Evolutionary conservation across 2,329 filamentous ascomycete species (phyloP).

Genomic region (Berkeleyomyces basicola): DNA sequence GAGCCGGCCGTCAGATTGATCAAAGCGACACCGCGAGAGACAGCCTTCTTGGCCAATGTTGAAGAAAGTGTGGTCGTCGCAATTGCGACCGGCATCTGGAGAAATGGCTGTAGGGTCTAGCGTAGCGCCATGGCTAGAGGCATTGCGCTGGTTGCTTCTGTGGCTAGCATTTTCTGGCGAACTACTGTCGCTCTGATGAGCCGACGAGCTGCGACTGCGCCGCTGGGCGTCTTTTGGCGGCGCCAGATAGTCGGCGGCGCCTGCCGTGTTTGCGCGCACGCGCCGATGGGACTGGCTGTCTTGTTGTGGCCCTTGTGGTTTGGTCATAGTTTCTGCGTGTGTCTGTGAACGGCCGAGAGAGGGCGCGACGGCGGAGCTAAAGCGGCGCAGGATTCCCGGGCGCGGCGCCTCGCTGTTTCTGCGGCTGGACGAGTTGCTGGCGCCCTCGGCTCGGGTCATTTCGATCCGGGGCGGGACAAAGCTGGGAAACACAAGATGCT

Average conservation of each 20-base stretch:
- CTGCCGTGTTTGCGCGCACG: neutral
- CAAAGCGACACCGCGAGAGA: constrained; percentile 46
- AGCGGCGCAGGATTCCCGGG: neutral
- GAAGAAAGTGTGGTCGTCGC: constrained; percentile 23
- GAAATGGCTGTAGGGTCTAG: neutral
- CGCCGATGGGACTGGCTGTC: neutral
- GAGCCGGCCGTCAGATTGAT: constrained; percentile 47
- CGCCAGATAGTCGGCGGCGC: neutral
- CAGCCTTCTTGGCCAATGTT: constrained; percentile 47
- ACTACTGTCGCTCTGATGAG: neutral
- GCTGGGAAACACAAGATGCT: neutral
- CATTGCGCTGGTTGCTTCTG: neutral
- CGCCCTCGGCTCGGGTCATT: neutral
- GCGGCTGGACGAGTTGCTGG: neutral
- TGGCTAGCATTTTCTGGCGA: neutral
- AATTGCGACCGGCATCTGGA: neutral
- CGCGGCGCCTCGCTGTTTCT: neutral
- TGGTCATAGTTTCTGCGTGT: neutral
- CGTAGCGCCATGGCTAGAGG: neutral
- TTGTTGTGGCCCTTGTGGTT: neutral
- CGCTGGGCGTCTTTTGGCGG: neutral
- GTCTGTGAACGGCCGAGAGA: neutral
- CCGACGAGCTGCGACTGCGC: neutral
- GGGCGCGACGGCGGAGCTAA: neutral
- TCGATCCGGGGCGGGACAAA: constrained; percentile 6